Evolutionary conservation across 495 filamentous ascomycete genomes (phyloP).

Genomic region (Xylaria longipes): DNA sequence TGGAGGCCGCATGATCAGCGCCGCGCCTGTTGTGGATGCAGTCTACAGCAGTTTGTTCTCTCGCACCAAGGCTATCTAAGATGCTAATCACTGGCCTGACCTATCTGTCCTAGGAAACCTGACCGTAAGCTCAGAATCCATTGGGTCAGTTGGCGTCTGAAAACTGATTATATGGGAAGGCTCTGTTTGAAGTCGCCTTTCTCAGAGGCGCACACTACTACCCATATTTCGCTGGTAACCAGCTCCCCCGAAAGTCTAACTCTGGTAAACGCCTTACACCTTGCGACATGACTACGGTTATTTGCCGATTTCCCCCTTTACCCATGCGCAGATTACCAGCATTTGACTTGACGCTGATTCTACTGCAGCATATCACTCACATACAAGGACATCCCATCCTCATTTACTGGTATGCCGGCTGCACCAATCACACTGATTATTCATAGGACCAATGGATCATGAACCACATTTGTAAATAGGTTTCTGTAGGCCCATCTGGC

Average conservation of each 20-base stretch:
- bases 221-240: slow-evolving; percentile 8
- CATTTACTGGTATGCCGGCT: slow-evolving; percentile 28
- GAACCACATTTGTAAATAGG: slow-evolving; percentile 23
- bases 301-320: slow-evolving; percentile 25
- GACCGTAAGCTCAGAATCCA: slow-evolving; percentile 35
- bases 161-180: slow-evolving; percentile 7
- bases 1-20: slow-evolving; percentile 85
- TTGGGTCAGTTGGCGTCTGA: background rate
- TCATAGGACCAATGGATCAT: slow-evolving; percentile 15
- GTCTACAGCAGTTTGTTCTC: slow-evolving; percentile 98
- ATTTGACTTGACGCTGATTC: slow-evolving; percentile 29
- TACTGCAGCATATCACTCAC: slow-evolving; percentile 26
- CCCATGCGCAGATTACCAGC: slow-evolving; percentile 25
- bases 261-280: slow-evolving; percentile 15
- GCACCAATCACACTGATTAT: slow-evolving; percentile 26
- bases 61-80: slow-evolving; percentile 75
- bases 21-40: slow-evolving; percentile 94
- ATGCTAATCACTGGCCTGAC: slow-evolving; percentile 58
- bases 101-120: slow-evolving; percentile 46
- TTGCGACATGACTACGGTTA: slow-evolving; percentile 23
- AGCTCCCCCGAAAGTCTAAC: background rate
- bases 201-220: slow-evolving; percentile 15
- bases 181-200: slow-evolving; percentile 18
- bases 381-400: slow-evolving; percentile 19
- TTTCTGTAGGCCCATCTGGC: slow-evolving; percentile 18